These are phyloP conservation scores for Saccharomyces hybrid DNA, from an alignment of 1,139 yeast species.

Conservation along the genomic window DNA sequence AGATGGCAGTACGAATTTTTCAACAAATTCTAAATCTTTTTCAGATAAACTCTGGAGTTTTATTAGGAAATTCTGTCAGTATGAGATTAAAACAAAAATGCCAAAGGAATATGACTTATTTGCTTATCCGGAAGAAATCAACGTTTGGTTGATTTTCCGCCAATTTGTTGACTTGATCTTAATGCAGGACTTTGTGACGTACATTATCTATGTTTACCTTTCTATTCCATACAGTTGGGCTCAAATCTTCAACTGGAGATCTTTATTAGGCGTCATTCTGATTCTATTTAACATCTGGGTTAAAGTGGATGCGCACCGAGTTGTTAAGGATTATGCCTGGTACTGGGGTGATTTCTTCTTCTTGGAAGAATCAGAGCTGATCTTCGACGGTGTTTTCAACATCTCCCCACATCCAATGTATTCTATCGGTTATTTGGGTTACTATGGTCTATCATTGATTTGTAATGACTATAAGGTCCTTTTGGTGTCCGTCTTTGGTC, in stretches of 20 bases:
- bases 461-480: constrained; percentile 70
- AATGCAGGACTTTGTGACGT: constrained; percentile 81
- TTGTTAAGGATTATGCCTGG: constrained; percentile 90
- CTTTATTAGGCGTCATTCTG: constrained; percentile 43
- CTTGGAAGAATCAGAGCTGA: constrained; percentile 67
- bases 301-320: constrained; percentile 80
- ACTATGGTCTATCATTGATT: constrained; percentile 76
- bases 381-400: constrained; percentile 86
- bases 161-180: constrained; percentile 74
- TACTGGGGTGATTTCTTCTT: constrained; percentile 93
- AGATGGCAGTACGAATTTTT: too few relatives aligned
- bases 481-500: constrained; percentile 67
- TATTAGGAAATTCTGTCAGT: constrained; percentile 40
- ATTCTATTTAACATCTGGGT: constrained; percentile 79
- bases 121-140: constrained; percentile 63
- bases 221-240: constrained; percentile 38
- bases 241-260: constrained; percentile 19
- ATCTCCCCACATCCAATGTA: constrained; percentile 94
- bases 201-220: constrained; percentile 60
- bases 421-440: constrained; percentile 83
- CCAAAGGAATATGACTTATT: constrained; percentile 45
- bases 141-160: constrained; percentile 77
- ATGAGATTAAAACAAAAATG: constrained; percentile 56
- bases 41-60: constrained; percentile 14
- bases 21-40: too few relatives aligned